Evolutionary conservation across 208 protist genomes (phyloP).

Genomic region (Histomonas meleagridis): DNA sequence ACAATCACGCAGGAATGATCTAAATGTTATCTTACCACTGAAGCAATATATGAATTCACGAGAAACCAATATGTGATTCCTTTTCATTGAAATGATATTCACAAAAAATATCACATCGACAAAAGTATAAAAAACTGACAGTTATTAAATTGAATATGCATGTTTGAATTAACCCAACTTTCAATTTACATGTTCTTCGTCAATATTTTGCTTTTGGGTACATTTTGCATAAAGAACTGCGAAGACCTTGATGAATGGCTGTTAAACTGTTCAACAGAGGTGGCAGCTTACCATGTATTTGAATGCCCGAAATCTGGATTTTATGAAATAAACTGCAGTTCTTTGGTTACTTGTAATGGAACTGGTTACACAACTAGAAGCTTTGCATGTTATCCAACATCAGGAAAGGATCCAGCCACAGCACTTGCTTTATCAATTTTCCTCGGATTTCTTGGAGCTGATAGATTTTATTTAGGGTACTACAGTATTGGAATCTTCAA

Average conservation of each 20-base stretch:
- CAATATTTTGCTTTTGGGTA: no score
- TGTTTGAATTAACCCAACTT: no score
- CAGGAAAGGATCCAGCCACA: not conserved
- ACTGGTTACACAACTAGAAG: not conserved
- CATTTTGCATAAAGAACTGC: not conserved
- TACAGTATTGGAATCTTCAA: not conserved
- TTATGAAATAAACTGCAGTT: not conserved
- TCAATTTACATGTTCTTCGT: no score
- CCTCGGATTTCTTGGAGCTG: not conserved
- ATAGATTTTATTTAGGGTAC: constrained; percentile 18
- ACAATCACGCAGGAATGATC: no score
- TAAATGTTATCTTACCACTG: no score
- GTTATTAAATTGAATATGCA: no score
- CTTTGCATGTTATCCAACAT: not conserved
- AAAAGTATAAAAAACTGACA: no score
- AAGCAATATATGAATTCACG: no score
- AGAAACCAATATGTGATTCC: no score
- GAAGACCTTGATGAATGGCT: not conserved
- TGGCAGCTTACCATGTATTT: not conserved
- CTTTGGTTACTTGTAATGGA: not conserved
- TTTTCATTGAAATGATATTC: no score
- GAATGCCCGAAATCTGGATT: not conserved
- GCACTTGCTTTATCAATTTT: not conserved
- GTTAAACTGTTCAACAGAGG: not conserved
- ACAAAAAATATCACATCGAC: no score